phyloP scores from a whole-genome alignment of 495 filamentous ascomycete genomes.

The Jackrogersella minutella region DNA sequence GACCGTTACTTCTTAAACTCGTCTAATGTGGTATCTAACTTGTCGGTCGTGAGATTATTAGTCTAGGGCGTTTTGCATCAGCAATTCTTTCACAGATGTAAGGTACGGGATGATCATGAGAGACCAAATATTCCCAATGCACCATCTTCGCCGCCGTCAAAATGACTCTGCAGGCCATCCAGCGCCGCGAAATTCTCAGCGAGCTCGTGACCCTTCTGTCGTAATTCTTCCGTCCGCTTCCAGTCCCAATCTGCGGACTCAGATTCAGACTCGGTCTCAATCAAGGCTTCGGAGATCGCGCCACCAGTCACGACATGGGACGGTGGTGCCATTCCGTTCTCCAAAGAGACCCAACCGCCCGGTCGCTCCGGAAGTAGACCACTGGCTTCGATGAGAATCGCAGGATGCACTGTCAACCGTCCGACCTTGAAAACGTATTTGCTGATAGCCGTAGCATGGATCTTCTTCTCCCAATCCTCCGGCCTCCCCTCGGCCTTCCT shows the following conservation, averaged over 20 bases:
- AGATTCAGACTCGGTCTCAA: constrained; percentile 32
- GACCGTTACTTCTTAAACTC: background rate
- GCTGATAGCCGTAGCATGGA: constrained; percentile 62
- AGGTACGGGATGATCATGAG: constrained; percentile 45
- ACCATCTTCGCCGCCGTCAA: constrained; percentile 57
- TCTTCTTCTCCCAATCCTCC: constrained; percentile 47
- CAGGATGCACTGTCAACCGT: constrained; percentile 82
- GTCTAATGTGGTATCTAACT: constrained; percentile 5
- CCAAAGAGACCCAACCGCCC: constrained; percentile 55
- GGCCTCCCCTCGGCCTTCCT: constrained; percentile 39
- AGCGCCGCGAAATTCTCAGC: constrained; percentile 60
- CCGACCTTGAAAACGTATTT: constrained; percentile 75
- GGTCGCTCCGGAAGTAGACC: constrained; percentile 71
- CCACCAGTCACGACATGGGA: constrained; percentile 29
- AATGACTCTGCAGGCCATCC: constrained; percentile 57
- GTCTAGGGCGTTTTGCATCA: background rate
- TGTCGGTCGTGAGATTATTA: constrained; percentile 6
- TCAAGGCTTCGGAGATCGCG: constrained; percentile 23
- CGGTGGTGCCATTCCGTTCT: constrained; percentile 45
- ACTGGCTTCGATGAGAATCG: constrained; percentile 72
- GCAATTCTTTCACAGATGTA: background rate
- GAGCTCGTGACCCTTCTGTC: constrained; percentile 56
- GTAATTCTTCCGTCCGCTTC: constrained; percentile 55
- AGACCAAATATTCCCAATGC: constrained; percentile 57
- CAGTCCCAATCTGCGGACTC: constrained; percentile 56